Percentiles rank a stretch among this genome's conserved stretches.
These are phyloP conservation scores for Calonectria crousiana DNA, from an alignment of 2,329 filamentous ascomycete species.

Conservation along the genomic window DNA sequence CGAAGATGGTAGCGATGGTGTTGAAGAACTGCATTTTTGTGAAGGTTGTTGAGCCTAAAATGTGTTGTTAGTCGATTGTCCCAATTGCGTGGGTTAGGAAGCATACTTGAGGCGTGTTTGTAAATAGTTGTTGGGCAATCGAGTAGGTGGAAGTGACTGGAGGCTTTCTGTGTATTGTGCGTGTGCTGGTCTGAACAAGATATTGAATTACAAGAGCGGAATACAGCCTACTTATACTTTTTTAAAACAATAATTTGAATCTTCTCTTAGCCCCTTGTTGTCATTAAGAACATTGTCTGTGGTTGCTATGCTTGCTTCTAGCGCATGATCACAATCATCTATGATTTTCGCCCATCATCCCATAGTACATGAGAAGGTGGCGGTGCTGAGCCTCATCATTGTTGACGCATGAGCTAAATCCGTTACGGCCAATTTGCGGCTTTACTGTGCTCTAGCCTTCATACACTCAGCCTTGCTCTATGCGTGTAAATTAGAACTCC, in stretches of 20 bases:
- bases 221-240: background rate
- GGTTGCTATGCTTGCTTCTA: background rate
- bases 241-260: background rate
- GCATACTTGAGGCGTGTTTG: background rate
- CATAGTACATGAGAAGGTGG: background rate
- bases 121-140: background rate
- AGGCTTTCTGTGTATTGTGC: background rate
- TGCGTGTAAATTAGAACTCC: background rate
- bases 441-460: background rate
- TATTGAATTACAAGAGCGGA: background rate
- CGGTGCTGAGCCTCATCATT: background rate
- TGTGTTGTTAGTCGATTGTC: background rate
- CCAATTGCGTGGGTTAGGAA: background rate
- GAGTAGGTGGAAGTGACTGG: background rate
- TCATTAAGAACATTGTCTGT: background rate
- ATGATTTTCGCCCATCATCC: background rate
- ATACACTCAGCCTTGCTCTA: background rate
- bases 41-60: background rate
- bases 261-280: background rate
- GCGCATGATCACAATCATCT: background rate
- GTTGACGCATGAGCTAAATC: background rate
- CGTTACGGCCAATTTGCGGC: background rate
- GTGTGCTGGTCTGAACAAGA: background rate
- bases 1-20: background rate
- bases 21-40: background rate